Conservation (phyloP, 2,329 filamentous ascomycete genomes). For the Xylaria arbuscula region DNA sequence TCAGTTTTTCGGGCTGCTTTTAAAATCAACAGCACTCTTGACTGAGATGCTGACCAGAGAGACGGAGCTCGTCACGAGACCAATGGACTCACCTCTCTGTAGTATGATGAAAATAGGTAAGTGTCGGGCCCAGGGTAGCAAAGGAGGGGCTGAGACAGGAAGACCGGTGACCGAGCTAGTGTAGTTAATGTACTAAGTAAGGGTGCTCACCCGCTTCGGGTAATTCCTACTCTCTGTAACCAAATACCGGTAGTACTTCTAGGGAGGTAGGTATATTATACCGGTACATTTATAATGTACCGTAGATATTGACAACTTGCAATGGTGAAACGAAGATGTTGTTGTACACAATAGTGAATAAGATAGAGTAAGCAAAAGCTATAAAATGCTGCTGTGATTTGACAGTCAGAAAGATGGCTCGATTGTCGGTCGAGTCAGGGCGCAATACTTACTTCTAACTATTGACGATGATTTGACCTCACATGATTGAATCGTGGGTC, state of each 20-base stretch:
- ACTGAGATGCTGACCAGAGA: background rate
- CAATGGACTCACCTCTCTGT: slow-evolving; percentile 5
- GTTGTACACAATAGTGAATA: background rate
- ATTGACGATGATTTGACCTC: slow-evolving; percentile 17
- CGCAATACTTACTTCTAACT: background rate
- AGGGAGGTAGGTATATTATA: background rate
- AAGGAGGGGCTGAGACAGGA: slow-evolving; percentile 27
- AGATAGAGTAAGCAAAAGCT: background rate
- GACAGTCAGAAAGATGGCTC: background rate
- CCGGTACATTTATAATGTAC: background rate
- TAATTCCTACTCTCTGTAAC: background rate
- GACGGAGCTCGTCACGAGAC: slow-evolving; percentile 22
- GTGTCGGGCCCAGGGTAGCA: slow-evolving; percentile 1
- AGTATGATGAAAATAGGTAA: slow-evolving; percentile 1
- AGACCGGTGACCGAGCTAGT: slow-evolving; percentile 2
- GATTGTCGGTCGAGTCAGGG: slow-evolving; percentile 5
- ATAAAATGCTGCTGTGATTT: background rate
- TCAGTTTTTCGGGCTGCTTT: background rate
- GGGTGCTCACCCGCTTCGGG: background rate
- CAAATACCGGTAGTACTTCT: background rate
- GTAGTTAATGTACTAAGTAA: too few species aligned
- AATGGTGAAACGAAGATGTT: too few species aligned
- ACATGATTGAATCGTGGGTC: slow-evolving; percentile 26
- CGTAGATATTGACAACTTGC: background rate
- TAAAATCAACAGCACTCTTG: background rate